Evolutionary conservation across 1,284 basidiomycete genomes (phyloP).

Genomic region (Meira nashicola): DNA sequence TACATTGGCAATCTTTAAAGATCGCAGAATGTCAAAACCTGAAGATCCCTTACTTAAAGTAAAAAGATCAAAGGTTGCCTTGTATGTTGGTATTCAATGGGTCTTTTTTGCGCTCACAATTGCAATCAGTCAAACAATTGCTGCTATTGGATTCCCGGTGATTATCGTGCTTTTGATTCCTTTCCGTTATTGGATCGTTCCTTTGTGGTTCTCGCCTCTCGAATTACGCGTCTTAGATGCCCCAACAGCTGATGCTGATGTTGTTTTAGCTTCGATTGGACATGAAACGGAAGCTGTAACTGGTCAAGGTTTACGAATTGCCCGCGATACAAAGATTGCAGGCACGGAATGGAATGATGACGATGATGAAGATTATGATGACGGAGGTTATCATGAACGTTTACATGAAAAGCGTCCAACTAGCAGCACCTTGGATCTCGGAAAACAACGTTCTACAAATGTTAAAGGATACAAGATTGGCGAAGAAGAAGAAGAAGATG

Average conservation of each 20-base stretch:
- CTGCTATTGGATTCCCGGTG: constrained; percentile 76
- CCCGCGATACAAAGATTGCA: constrained; percentile 39
- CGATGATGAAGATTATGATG: constrained; percentile 11
- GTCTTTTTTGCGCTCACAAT: constrained; percentile 83
- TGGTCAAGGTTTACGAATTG: constrained; percentile 32
- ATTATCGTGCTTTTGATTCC: constrained; percentile 86
- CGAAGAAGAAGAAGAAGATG: not conserved
- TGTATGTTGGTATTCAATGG: constrained; percentile 76
- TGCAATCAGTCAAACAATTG: constrained; percentile 82
- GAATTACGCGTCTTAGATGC: constrained; percentile 82
- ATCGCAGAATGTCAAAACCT: constrained; percentile 54
- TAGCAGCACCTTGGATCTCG: not conserved
- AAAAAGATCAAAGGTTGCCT: constrained; percentile 68
- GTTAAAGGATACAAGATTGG: not conserved
- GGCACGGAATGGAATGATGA: constrained; percentile 22
- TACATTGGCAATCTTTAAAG: constrained; percentile 74
- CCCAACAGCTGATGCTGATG: constrained; percentile 64
- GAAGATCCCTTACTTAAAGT: constrained; percentile 65
- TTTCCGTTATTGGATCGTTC: constrained; percentile 68
- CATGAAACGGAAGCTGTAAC: constrained; percentile 39
- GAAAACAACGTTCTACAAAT: not conserved
- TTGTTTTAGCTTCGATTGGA: constrained; percentile 43
- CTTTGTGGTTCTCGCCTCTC: constrained; percentile 70
- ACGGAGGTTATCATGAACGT: constrained; percentile 2
- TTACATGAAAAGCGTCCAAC: not conserved